phyloP scores from a whole-genome alignment of 78 protist species.

The Cavenderia fasciculata region DNA sequence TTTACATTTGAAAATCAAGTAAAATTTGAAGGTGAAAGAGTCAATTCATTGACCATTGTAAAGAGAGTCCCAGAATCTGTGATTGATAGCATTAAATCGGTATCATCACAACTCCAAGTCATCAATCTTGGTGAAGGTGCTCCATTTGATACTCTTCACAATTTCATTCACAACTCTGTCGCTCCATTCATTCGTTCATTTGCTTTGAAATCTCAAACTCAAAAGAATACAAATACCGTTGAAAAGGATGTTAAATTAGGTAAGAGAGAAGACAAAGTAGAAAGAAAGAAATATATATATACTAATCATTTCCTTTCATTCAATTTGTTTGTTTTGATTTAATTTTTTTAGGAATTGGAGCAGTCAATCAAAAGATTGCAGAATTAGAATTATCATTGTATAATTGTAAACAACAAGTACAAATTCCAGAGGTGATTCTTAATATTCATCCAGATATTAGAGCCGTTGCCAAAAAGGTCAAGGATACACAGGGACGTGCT shows the following conservation, averaged over 20 bases:
- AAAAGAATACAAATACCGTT: background rate
- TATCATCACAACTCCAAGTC: slow-evolving; percentile 72
- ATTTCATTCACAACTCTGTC: slow-evolving; percentile 83
- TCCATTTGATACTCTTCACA: slow-evolving; percentile 87
- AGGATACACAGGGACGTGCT: slow-evolving; percentile 15
- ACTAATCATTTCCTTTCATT: no score
- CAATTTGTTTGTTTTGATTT: no score
- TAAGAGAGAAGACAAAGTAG: no score
- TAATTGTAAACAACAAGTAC: slow-evolving; percentile 83
- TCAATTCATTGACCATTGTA: slow-evolving; percentile 36
- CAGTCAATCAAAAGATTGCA: slow-evolving; percentile 84
- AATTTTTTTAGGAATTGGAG: slow-evolving; percentile 67
- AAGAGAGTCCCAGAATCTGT: slow-evolving; percentile 68
- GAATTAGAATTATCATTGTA: slow-evolving; percentile 82
- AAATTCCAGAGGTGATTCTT: slow-evolving; percentile 81
- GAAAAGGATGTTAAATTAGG: slow-evolving; percentile 69
- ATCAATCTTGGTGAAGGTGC: slow-evolving; percentile 77
- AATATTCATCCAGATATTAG: slow-evolving; percentile 67
- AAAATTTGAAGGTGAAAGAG: slow-evolving; percentile 67
- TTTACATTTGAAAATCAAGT: slow-evolving; percentile 74
- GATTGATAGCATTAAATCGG: slow-evolving; percentile 25
- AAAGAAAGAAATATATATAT: no score
- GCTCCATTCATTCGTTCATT: slow-evolving; percentile 83
- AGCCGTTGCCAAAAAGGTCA: background rate
- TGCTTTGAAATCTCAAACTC: slow-evolving; percentile 6